A percentile compares a stretch with the other conserved stretches of the same genome.
Conservation (phyloP, 2,329 filamentous ascomycete species). For the Ascochyta fabae region DNA sequence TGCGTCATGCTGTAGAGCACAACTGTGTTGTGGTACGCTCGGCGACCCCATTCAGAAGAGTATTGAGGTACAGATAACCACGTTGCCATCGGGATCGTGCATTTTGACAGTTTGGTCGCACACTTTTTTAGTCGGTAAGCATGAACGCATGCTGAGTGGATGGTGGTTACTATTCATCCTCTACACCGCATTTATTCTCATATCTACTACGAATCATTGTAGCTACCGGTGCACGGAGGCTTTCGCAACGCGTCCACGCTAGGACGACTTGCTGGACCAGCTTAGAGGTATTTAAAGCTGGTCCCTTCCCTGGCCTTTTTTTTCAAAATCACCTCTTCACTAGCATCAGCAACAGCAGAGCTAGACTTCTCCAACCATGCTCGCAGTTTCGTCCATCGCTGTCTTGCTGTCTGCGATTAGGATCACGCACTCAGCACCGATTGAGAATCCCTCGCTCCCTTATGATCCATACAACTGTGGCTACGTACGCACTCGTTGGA, state of each 20-base stretch:
- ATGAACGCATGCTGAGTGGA: constrained; percentile 10
- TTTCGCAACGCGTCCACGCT: not conserved
- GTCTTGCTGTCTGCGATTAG: not conserved
- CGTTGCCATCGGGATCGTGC: constrained; percentile 21
- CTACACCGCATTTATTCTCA: not conserved
- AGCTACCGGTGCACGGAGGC: not conserved
- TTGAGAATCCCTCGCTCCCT: not conserved
- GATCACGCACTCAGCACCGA: not conserved
- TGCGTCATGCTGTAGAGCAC: constrained; percentile 10
- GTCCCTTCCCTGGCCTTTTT: not conserved
- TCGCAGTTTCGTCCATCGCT: not conserved
- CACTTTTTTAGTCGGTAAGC: not conserved
- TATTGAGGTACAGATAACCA: constrained; percentile 17
- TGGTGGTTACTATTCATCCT: constrained; percentile 5
- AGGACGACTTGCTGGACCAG: not conserved
- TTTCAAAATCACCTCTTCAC: not conserved
- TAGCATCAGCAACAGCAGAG: not conserved
- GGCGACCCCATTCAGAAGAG: constrained; percentile 6
- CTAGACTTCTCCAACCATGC: not conserved
- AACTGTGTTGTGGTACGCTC: constrained; percentile 9
- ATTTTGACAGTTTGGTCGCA: constrained; percentile 28
- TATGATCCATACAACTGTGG: constrained; percentile 12
- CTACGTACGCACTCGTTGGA: constrained; percentile 12
- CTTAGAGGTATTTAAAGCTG: not conserved
- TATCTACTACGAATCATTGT: not conserved